Conservation (phyloP, 2,329 filamentous ascomycete species). For the Colletotrichum sojae region DNA sequence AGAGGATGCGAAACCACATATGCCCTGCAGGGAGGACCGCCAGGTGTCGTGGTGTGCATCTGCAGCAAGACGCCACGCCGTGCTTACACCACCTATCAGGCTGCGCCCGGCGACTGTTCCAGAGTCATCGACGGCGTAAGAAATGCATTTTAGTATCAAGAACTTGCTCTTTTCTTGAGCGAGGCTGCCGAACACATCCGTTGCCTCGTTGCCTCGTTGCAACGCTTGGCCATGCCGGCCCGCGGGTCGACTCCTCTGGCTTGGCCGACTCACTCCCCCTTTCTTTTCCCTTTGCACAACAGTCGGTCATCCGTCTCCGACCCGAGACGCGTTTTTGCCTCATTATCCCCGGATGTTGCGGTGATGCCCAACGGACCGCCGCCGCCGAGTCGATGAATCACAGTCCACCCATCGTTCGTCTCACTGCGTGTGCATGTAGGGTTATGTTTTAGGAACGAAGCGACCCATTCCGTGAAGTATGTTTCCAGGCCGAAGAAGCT, state of each 20-base stretch:
- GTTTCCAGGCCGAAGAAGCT: too few relatives aligned
- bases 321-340: not conserved
- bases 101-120: not conserved
- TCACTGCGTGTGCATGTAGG: not conserved
- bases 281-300: not conserved
- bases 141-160: slow-evolving; percentile 4
- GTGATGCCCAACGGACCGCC: not conserved
- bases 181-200: slow-evolving; percentile 1
- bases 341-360: not conserved
- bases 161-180: slow-evolving; percentile 1
- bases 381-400: not conserved
- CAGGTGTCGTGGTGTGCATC: not conserved
- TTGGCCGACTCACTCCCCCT: not conserved
- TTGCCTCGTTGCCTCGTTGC: slow-evolving; percentile 21
- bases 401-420: not conserved
- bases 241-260: not conserved
- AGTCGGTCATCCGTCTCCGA: not conserved
- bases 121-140: slow-evolving; percentile 6
- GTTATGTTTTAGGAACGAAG: too few relatives aligned
- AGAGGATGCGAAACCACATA: not conserved
- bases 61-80: slow-evolving; percentile 2
- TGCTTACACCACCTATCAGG: slow-evolving; percentile 12
- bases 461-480: too few relatives aligned
- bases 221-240: not conserved
- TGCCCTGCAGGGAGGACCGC: not conserved